Base-by-base conservation (phyloP, 2,329 filamentous ascomycete genomes). In the Penicillium freii region DNA sequence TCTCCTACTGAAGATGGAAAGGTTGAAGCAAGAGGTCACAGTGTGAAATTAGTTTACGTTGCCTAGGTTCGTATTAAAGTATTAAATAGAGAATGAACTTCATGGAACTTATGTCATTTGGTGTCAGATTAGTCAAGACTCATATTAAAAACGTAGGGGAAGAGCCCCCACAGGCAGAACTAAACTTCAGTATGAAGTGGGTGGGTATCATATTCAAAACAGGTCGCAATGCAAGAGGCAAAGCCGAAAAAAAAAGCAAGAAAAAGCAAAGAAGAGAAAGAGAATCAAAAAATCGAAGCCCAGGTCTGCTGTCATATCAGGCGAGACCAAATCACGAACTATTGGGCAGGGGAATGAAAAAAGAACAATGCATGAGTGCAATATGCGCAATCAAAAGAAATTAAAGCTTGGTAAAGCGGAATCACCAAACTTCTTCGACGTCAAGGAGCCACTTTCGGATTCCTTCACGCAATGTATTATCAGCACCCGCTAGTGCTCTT, bases 401-500 rank as follows among this genome's bases (percentile, higher is more conserved):
- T 40, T 15, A 39, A 51, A 56, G 45, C 47, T 49, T 40, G 25
- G 40, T 27, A 43, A 36, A 52, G 42, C n/a, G 25, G 33, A n/a
- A 58, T 63, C 64, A 77, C 69, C 73, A 76, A 51, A 72, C 69
- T 59, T 78, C 76, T 63, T 81, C 80, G 15, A 80, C 77, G 58
- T 80, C 76, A 38, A 76, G 71, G 58, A 85, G 74, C 82, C 83
- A 85, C 62, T 78, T 79, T 46, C 81, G 76, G 39, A 85, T 80
- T 8, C 82, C 83, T 65, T 85, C 81, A 58, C 82, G 78, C 49
- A 85, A 62, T 9, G 80, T 81, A 59, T 82, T 83, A 52, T 84
- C 80, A 4, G 71, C 65, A 58, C 69, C 65, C 43, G 70, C 62
- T 61, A 71, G 56, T 11, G 67, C 64, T 43, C 71, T 69, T 56